Evolutionary conservation across 768 basidiomycete species (phyloP).

Genomic region (Mycena alexandri): DNA sequence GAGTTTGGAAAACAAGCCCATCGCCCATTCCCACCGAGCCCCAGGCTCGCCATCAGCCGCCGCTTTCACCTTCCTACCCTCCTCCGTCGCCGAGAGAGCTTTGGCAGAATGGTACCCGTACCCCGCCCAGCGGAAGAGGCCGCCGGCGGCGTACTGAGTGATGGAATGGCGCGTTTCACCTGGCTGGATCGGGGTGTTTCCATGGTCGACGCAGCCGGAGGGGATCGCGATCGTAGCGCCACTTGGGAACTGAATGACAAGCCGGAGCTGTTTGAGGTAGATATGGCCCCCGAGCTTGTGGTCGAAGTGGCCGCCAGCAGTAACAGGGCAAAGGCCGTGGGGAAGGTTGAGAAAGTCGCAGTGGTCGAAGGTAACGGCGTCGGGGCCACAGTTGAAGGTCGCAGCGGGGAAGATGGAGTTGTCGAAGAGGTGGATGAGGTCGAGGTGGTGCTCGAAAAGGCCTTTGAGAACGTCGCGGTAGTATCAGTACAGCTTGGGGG

Average conservation of each 20-base stretch:
- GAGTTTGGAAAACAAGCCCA: background rate
- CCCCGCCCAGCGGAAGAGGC: constrained; percentile 2
- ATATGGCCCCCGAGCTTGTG: constrained; percentile 15
- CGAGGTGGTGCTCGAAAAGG: background rate
- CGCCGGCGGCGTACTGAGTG: constrained; percentile 38
- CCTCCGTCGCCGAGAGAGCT: background rate
- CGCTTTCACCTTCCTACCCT: background rate
- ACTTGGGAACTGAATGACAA: constrained; percentile 35
- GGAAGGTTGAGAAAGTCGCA: constrained; percentile 19
- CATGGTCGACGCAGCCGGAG: constrained; percentile 15
- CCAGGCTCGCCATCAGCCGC: background rate
- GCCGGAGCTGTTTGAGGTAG: constrained; percentile 29
- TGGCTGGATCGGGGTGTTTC: constrained; percentile 30
- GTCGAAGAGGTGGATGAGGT: background rate
- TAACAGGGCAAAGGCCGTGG: constrained; percentile 26
- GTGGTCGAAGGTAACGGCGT: constrained; percentile 19
- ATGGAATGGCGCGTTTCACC: constrained; percentile 36
- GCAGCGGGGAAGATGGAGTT: constrained; percentile 9
- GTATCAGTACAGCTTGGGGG: background rate
- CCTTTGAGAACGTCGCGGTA: background rate
- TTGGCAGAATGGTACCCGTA: background rate
- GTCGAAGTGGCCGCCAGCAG: background rate
- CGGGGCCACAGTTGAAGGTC: background rate
- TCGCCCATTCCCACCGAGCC: background rate
- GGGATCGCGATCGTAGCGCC: background rate